Base-by-base conservation (phyloP, 257 asterid species). In the Jasminum sambac region DNA sequence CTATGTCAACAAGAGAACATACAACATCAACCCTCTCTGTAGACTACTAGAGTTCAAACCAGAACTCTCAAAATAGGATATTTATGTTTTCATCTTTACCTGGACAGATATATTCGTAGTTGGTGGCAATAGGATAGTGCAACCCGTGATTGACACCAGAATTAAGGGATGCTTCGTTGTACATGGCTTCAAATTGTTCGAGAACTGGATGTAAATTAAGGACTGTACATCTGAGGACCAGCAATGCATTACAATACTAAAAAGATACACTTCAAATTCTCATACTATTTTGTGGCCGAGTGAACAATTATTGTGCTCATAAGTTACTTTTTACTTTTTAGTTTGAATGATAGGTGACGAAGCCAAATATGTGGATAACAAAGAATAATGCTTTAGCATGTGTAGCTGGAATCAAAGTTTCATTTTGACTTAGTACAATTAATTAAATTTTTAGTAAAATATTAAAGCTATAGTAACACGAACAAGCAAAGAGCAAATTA, bases 51-150 rank as follows among this genome's bases (percentile, higher is more conserved):
- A 11, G 50, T 43, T 11, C 16, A 10, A 13, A 43, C 11, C 1
- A 43, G 3, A 2, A 43, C 14, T 11, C 43, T 39, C 1, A 39
- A 6, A 17, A 19, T 50, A 3, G 6, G 19, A 17, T 4, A n/a
- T 50, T 2, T 8, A 50, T 2, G 59, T 9, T 50, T 8, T 50
- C 17, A 9, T 50, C 3, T 50, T 64, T 79, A 91, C 96, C 97
- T 82, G 96, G 74, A 82, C 87, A 83, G 71, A 89, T n/a, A 74
- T 87, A 94, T 58, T 95, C 98, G 72, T 87, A 94, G 85, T 77
- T 83, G 76, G 85, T 73, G 55, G 87, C 84, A 76, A 89, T 21
- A 65, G 95, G 96, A 80, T 89, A 90, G 78, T 87, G 89, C 74
- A 85, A 42, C 48, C 90, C 89, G 83, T 86, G 96, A 77, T 91